Evolutionary conservation across 2,329 filamentous ascomycete genomes (phyloP), one percentile per base, ranked within the genome.

Genomic region (Onygenales sp.): DNA sequence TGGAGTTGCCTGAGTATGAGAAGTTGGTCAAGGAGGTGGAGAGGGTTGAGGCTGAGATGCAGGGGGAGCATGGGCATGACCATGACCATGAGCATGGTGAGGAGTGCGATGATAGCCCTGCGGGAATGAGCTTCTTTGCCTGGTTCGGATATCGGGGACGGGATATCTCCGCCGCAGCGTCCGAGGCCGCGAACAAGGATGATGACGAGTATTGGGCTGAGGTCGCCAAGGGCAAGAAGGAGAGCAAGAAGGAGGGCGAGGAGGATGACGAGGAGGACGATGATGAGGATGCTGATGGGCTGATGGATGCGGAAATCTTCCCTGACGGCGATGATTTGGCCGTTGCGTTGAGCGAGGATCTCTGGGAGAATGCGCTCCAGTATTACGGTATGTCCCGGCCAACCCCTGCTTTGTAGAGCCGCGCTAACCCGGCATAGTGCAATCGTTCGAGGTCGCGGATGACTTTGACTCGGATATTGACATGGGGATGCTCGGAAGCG

Each of bases 361-460:
- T 97, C 51, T 96, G 86, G 85, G 87, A 89, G 47, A 83, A 84
- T 58, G 92, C 91, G 54, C 85, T 95, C 69, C 89, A 87, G 70
- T 94, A 93, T 74, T 97, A 93, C 74, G 87, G 89, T 93, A 76
- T 73, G 87, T 81, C 41, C 52, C 7, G 3, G 5, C 43, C 5
- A 32, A 13, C 48, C 9, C 35, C 13, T 38, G 50, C 52, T 57
- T 46, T 38, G 41, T 32, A 3, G 11, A 9, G 35, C 3, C 35
- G n/a, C 17, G 8, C 72, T 80, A 66, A 79, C 66, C 52, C 51
- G 53, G 39, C 51, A 14, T 67, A 83, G 84, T 80, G 51, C 80
- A 87, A 73, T 87, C 88, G 45, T 83, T 86, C 66, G 86, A 89
- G 63, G 74, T 81, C 53, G 83, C 84, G 50, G 79, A 80, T 9